Evolutionary conservation across 495 filamentous ascomycete species (phyloP).

Genomic region (Xylaria venustula): DNA sequence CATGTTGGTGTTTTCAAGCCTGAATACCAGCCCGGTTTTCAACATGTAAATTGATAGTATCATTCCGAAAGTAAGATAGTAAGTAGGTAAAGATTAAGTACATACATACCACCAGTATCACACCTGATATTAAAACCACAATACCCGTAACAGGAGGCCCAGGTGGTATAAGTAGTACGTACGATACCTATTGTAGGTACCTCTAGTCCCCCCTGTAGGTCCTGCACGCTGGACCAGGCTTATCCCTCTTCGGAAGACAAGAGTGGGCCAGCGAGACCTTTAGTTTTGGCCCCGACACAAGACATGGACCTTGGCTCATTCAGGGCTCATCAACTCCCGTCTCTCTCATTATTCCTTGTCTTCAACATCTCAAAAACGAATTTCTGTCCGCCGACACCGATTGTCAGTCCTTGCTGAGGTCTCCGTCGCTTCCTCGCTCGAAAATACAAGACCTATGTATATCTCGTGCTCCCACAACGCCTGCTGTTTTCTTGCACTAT

Average conservation of each 20-base stretch:
- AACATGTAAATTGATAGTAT: too few relatives aligned
- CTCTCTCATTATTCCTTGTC: constrained; percentile 25
- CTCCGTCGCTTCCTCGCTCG: constrained; percentile 11
- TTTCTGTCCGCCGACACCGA: neutral
- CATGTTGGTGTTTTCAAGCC: too few relatives aligned
- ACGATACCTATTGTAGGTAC: too few relatives aligned
- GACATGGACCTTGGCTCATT: constrained; percentile 22
- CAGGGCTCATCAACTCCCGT: constrained; percentile 26
- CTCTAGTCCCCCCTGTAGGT: constrained; percentile 8
- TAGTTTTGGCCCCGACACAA: constrained; percentile 24
- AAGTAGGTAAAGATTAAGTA: too few relatives aligned
- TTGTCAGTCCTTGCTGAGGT: neutral
- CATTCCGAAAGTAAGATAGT: too few relatives aligned
- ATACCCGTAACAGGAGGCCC: too few relatives aligned
- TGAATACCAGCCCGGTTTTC: too few relatives aligned
- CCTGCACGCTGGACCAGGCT: constrained; percentile 15
- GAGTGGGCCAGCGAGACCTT: constrained; percentile 16
- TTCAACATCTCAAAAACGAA: constrained; percentile 18
- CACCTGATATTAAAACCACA: too few relatives aligned
- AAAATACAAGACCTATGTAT: neutral
- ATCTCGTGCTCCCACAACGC: constrained; percentile 1
- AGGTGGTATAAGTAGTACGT: too few relatives aligned
- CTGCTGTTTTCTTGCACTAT: constrained; percentile 34
- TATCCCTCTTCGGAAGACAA: neutral
- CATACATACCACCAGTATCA: too few relatives aligned